Percentiles rank a stretch among this genome's conserved stretches.
Evolutionary conservation across 2,329 filamentous ascomycete species (phyloP).

Genomic region (Sporothrix inflata): DNA sequence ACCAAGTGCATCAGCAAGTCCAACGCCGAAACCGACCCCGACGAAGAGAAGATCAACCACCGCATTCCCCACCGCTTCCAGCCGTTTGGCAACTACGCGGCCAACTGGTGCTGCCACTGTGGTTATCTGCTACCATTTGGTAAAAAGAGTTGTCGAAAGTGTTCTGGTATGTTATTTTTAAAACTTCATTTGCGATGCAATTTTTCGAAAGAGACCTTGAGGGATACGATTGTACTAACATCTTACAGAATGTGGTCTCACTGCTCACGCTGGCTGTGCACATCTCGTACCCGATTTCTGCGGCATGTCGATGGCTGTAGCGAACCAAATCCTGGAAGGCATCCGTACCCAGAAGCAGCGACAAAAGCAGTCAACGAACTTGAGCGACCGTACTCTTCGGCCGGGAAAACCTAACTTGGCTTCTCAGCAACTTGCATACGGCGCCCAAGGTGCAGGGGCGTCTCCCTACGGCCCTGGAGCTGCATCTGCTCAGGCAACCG

Average conservation of each 20-base stretch:
- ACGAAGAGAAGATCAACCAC: slow-evolving; percentile 99
- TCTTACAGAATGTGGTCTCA: slow-evolving; percentile 78
- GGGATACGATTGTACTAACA: slow-evolving; percentile 37
- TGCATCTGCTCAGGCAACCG: slow-evolving; percentile 58
- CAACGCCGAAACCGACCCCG: slow-evolving; percentile 95
- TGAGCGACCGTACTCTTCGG: slow-evolving; percentile 71
- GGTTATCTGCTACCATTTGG: slow-evolving; percentile 94
- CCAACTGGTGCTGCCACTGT: slow-evolving; percentile 99
- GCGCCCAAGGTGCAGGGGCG: slow-evolving; percentile 28
- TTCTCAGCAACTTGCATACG: slow-evolving; percentile 26
- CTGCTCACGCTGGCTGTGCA: slow-evolving; percentile 86
- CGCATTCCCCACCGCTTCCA: slow-evolving; percentile 97
- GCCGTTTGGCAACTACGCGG: slow-evolving; percentile 94
- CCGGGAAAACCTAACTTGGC: slow-evolving; percentile 48
- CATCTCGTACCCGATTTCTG: slow-evolving; percentile 98
- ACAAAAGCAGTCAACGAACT: slow-evolving; percentile 55
- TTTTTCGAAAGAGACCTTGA: too few species aligned
- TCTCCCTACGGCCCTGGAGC: slow-evolving; percentile 40
- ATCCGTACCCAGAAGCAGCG: slow-evolving; percentile 76
- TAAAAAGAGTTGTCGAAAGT: slow-evolving; percentile 92
- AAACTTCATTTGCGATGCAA: too few species aligned
- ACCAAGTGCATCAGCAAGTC: slow-evolving; percentile 99
- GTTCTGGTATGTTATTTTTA: slow-evolving; percentile 66
- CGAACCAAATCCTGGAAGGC: slow-evolving; percentile 89
- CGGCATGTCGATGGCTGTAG: slow-evolving; percentile 97